Evolutionary conservation across 148 eudicot genomes (phyloP).

Genomic region (Spergularia bocconei): DNA sequence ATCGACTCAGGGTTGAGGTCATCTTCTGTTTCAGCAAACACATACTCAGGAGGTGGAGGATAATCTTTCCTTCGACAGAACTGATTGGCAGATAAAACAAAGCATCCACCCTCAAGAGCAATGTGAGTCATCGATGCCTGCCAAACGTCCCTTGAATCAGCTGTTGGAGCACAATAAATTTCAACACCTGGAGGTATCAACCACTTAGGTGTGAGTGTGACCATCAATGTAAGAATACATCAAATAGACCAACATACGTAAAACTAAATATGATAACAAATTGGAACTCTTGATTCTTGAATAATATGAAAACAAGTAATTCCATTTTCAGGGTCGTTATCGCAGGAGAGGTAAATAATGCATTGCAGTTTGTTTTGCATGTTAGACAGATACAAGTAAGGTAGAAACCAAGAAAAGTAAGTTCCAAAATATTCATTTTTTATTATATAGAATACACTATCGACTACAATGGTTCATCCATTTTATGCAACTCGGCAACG

Average conservation of each 20-base stretch:
- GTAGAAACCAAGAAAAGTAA: too few relatives aligned
- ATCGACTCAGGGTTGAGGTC: slow-evolving; percentile 83
- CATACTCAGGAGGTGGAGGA: slow-evolving; percentile 88
- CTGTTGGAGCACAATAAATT: slow-evolving; percentile 98
- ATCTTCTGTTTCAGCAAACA: slow-evolving; percentile 56
- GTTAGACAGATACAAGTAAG: too few relatives aligned
- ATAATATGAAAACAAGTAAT: not conserved
- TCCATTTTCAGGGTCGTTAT: too few relatives aligned
- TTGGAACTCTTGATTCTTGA: not conserved
- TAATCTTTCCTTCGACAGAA: slow-evolving; percentile 86
- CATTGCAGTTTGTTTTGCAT: too few relatives aligned
- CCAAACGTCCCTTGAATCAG: slow-evolving; percentile 85
- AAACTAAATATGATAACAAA: not conserved
- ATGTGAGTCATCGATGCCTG: slow-evolving; percentile 97
- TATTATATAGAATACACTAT: not conserved
- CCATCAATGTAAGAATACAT: not conserved
- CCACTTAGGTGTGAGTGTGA: not conserved
- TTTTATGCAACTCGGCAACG: too few relatives aligned
- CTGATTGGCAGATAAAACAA: slow-evolving; percentile 85
- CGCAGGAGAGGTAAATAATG: too few relatives aligned
- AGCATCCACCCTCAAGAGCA: slow-evolving; percentile 96
- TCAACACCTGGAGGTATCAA: slow-evolving; percentile 60
- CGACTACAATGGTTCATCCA: not conserved
- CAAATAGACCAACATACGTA: not conserved
- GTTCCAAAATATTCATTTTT: too few relatives aligned